These are phyloP conservation scores for Kuraishia piskuri DNA, from an alignment of 805 yeast species.

Conservation along the genomic window DNA sequence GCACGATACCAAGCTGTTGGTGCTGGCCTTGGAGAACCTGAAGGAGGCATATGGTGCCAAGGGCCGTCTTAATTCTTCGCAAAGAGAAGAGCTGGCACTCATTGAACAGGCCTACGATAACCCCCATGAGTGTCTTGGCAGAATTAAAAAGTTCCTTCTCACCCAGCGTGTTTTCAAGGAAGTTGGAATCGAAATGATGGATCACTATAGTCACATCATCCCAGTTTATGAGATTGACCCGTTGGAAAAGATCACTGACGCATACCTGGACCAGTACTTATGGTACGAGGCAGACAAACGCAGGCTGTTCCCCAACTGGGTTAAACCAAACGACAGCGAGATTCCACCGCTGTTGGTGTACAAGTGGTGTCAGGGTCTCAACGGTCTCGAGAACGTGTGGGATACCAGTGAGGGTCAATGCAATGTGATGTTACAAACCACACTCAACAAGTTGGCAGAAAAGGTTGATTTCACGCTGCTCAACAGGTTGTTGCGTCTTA, in stretches of 20 bases:
- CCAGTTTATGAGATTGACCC: slow-evolving; percentile 91
- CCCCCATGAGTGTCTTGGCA: slow-evolving; percentile 85
- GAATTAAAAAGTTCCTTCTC: slow-evolving; percentile 72
- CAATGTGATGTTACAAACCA: slow-evolving; percentile 77
- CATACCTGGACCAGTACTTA: slow-evolving; percentile 87
- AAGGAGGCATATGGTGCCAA: slow-evolving; percentile 73
- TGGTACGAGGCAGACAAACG: slow-evolving; percentile 95
- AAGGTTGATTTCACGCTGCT: slow-evolving; percentile 83
- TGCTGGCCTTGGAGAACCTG: slow-evolving; percentile 80
- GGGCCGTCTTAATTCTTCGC: slow-evolving; percentile 73
- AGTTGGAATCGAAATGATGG: slow-evolving; percentile 82
- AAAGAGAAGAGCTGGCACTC: slow-evolving; percentile 86
- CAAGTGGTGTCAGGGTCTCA: slow-evolving; percentile 91
- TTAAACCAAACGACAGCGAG: slow-evolving; percentile 90
- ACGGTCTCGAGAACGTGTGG: slow-evolving; percentile 76
- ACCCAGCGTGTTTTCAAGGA: slow-evolving; percentile 93
- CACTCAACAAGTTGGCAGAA: slow-evolving; percentile 63
- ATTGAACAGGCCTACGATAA: slow-evolving; percentile 96
- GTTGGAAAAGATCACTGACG: slow-evolving; percentile 90
- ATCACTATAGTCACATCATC: slow-evolving; percentile 70
- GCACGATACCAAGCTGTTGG: slow-evolving; percentile 86
- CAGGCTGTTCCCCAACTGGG: slow-evolving; percentile 88
- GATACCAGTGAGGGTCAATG: slow-evolving; percentile 63
- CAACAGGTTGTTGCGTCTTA: slow-evolving; percentile 69
- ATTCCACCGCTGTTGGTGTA: slow-evolving; percentile 87